Base-by-base conservation (phyloP, 192 early-diverging fungal genomes). In the Backusella liffmaniae region DNA sequence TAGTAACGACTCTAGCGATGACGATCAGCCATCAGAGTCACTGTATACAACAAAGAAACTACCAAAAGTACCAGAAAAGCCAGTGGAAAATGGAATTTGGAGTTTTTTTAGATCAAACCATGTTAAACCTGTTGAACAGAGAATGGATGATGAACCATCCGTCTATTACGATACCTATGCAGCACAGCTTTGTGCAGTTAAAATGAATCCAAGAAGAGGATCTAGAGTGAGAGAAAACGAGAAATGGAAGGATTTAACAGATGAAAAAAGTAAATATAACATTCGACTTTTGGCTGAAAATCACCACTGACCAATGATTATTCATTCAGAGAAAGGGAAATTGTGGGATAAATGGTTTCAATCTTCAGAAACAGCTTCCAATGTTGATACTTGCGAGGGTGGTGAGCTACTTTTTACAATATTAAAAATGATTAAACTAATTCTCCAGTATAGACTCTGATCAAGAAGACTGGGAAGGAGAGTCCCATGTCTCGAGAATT, bases 401-500 rank as follows among this genome's bases (percentile, higher is more conserved):
- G 53, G 53, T 59, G 10, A 10, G 53, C 29, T 59, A 59, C 53
- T 12, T 59, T 59, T 26, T 10, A 21, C 8, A 37, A 37, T 9
- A 37, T 9, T 18, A 56, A 56, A 26, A 62, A 13, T 9, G 12
- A 62, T 26, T 8, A 62, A 53, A 9, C 23, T 62, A 73, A 59
- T 29, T 13, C 9, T 62, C 26, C 8, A 39, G 3, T 62, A 62
- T 76, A 89, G 88, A 88, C 36, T 89, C 88, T 16, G 88, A 89
- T 56, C 83, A 84, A 62, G 83, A 82, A 12, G 86, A 84, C 35
- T 76, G 80, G 66, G 85, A 89, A 74, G 86, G 85, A 7, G 88
- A 89, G 67, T 76, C 85, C 2, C 86, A 90, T 76, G 80, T 90
- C 18, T 77, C 82, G 7, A 77, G 86, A n/a, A 73, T 86, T 46